Conservation (phyloP, 768 basidiomycete species). For the Boletus sp. region DNA sequence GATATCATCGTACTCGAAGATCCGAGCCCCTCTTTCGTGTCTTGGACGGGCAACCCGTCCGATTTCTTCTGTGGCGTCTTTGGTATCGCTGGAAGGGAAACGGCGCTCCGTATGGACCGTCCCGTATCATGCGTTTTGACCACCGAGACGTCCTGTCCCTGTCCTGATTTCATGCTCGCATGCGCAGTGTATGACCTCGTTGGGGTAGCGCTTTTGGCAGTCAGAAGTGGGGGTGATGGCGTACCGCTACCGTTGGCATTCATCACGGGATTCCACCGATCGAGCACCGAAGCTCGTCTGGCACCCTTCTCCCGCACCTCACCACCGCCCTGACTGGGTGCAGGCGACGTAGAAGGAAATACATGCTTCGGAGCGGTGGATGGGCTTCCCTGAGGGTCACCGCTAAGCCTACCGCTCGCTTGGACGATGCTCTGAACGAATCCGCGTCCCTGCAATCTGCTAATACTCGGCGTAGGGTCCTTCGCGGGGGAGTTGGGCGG, state of each 20-base stretch:
- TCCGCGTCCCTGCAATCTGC: slow-evolving; percentile 78
- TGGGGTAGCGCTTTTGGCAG: slow-evolving; percentile 40
- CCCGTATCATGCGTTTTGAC: slow-evolving; percentile 34
- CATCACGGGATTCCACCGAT: slow-evolving; percentile 61
- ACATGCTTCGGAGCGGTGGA: slow-evolving; percentile 22
- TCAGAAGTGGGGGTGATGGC: slow-evolving; percentile 36
- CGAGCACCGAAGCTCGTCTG: slow-evolving; percentile 54
- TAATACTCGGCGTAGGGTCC: slow-evolving; percentile 80
- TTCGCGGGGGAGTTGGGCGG: slow-evolving; percentile 47
- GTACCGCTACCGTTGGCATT: slow-evolving; percentile 29
- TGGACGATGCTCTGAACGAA: slow-evolving; percentile 85
- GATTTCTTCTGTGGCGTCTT: slow-evolving; percentile 29
- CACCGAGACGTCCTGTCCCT: slow-evolving; percentile 18
- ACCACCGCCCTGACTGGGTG: slow-evolving; percentile 33
- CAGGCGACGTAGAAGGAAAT: slow-evolving; percentile 29
- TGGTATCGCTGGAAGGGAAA: slow-evolving; percentile 39
- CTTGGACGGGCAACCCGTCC: slow-evolving; percentile 22
- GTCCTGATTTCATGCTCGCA: slow-evolving; percentile 22
- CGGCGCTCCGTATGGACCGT: slow-evolving; percentile 39
- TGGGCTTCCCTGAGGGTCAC: slow-evolving; percentile 33
- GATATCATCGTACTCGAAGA: slow-evolving; percentile 78
- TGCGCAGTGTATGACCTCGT: slow-evolving; percentile 42
- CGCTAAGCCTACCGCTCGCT: slow-evolving; percentile 55
- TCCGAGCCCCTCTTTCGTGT: slow-evolving; percentile 47
- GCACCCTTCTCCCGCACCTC: slow-evolving; percentile 39